Conservation (phyloP, 495 filamentous ascomycete genomes). For the Penicillium longicatenatum region DNA sequence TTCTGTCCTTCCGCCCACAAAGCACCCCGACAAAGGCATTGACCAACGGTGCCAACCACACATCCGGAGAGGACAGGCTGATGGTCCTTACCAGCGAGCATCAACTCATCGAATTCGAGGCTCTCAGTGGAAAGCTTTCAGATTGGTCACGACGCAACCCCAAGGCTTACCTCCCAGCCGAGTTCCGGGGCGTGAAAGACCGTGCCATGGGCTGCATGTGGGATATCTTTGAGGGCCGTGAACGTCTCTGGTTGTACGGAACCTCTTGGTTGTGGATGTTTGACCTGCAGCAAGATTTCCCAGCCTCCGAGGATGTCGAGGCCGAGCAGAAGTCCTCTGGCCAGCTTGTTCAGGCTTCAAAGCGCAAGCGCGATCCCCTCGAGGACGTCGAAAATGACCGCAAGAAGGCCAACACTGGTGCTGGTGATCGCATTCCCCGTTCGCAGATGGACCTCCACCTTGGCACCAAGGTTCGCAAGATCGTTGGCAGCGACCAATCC, state of each 20-base stretch:
- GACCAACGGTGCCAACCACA: constrained; percentile 38
- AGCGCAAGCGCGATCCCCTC: constrained; percentile 47
- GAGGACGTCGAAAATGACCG: constrained; percentile 37
- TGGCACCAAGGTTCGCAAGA: constrained; percentile 59
- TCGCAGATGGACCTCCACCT: constrained; percentile 56
- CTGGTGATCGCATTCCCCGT: constrained; percentile 62
- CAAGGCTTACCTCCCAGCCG: constrained; percentile 66
- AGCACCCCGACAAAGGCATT: constrained; percentile 29
- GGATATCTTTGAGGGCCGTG: constrained; percentile 60
- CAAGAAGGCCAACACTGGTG: constrained; percentile 53
- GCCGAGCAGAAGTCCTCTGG: constrained; percentile 24
- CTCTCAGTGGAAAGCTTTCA: constrained; percentile 69
- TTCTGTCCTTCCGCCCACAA: constrained; percentile 73
- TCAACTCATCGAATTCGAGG: constrained; percentile 75
- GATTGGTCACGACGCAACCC: constrained; percentile 88
- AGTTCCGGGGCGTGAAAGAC: constrained; percentile 71
- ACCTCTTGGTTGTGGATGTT: constrained; percentile 90
- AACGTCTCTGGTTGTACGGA: constrained; percentile 86
- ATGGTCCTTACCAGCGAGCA: constrained; percentile 75
- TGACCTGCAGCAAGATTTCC: constrained; percentile 74
- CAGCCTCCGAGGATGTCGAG: constrained; percentile 35
- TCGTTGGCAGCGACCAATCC: constrained; percentile 40
- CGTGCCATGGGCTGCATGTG: constrained; percentile 82
- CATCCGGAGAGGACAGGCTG: constrained; percentile 57
- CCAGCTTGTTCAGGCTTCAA: constrained; percentile 34